Conservation (phyloP, 176 grass and related monocot species). For the Saccharum spontaneum region DNA sequence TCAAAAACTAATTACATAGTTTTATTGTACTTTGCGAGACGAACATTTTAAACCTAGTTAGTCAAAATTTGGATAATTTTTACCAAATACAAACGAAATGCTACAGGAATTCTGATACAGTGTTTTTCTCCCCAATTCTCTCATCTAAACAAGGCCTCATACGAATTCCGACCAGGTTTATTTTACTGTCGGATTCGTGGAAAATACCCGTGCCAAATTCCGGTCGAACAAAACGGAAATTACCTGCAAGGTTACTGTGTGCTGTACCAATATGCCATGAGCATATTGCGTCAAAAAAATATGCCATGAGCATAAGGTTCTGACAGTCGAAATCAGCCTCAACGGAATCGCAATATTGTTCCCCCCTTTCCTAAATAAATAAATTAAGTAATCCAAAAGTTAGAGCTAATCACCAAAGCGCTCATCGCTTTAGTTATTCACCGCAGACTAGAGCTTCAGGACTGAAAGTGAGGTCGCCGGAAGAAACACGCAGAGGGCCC, state of each 20-base stretch:
- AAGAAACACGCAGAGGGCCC: background rate
- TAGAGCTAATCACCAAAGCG: background rate
- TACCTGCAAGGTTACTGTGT: background rate
- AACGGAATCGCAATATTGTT: conserved; percentile 12
- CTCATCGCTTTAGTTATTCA: conserved; percentile 34
- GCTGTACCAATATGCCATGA: background rate
- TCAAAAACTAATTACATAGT: too few species aligned
- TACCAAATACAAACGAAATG: too few species aligned
- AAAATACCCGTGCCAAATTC: background rate
- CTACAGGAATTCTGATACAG: too few species aligned
- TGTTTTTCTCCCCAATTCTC: too few species aligned
- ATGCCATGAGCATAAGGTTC: background rate
- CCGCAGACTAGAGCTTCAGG: conserved; percentile 20
- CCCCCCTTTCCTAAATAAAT: background rate
- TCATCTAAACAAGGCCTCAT: too few species aligned
- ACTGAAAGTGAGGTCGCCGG: background rate
- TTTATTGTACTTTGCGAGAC: too few species aligned
- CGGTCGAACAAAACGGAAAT: background rate
- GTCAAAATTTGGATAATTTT: too few species aligned
- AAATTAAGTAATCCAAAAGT: conserved; percentile 5
- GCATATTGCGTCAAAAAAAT: too few species aligned
- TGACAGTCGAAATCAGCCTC: background rate
- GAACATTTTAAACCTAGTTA: too few species aligned
- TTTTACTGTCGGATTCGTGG: background rate
- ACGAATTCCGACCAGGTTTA: background rate